Conservation (phyloP, 73 alveolate species). For the Tetrahymena malaccensis region DNA sequence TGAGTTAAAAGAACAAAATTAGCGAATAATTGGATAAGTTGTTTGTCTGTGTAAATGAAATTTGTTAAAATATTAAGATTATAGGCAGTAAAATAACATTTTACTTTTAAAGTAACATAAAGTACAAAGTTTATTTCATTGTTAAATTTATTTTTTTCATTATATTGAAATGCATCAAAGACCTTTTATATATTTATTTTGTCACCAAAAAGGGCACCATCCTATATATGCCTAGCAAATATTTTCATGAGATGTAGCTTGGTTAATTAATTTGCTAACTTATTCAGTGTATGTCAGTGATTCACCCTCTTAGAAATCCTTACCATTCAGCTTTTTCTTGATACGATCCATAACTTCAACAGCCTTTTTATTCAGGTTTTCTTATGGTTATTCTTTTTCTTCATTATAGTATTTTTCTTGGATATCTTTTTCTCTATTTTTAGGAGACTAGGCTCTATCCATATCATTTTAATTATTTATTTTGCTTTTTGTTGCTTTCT, state of each 20-base stretch:
- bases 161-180: background rate
- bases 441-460: slow-evolving; percentile 5
- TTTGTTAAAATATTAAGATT: no score
- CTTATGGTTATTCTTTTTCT: slow-evolving; percentile 41
- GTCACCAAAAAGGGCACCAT: slow-evolving; percentile 49
- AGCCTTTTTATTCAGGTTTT: slow-evolving; percentile 22
- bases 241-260: slow-evolving; percentile 44
- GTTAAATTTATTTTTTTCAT: background rate
- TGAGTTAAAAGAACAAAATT: no score
- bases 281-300: slow-evolving; percentile 8
- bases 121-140: background rate
- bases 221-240: slow-evolving; percentile 38
- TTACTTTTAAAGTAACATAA: background rate
- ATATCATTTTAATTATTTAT: background rate
- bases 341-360: slow-evolving; percentile 39
- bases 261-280: slow-evolving; percentile 18
- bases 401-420: slow-evolving; percentile 27
- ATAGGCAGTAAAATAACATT: no score
- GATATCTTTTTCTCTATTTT: slow-evolving; percentile 22
- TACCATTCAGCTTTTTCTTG: slow-evolving; percentile 24
- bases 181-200: no score
- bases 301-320: slow-evolving; percentile 34
- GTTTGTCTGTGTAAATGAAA: no score
- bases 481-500: background rate
- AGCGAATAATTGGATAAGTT: no score